phyloP scores from a whole-genome alignment of 108 stramenopile species.

The Cylindrotheca closterium region DNA sequence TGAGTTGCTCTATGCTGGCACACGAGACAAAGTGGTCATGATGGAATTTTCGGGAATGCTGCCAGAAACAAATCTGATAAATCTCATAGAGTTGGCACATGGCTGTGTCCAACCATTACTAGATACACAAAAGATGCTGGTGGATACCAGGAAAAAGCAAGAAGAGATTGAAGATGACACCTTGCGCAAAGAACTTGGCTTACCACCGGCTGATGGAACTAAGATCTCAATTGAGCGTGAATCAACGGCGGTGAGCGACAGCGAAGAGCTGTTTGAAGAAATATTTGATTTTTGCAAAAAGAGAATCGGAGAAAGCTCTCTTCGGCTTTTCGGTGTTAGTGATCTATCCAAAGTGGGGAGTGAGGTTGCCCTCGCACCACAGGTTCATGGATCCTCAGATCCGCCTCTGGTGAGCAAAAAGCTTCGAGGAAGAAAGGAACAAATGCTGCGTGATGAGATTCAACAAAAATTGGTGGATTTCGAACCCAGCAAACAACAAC shows the following conservation, averaged over 20 bases:
- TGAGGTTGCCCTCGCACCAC: neutral
- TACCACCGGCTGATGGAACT: constrained; percentile 10
- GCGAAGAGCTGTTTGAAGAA: constrained; percentile 19
- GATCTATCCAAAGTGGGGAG: neutral
- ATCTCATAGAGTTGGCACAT: constrained; percentile 49
- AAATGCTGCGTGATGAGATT: constrained; percentile 25
- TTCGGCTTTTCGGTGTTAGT: constrained; percentile 29
- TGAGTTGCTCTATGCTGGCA: constrained; percentile 59
- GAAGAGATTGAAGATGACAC: constrained; percentile 30
- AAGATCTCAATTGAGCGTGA: too few species aligned
- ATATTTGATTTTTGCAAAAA: constrained; percentile 9
- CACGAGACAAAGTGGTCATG: constrained; percentile 47
- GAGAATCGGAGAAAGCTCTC: constrained; percentile 3
- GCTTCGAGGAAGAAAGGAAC: constrained; percentile 35
- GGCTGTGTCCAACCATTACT: constrained; percentile 46
- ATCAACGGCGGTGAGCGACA: neutral
- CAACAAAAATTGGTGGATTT: constrained; percentile 14
- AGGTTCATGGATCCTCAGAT: neutral
- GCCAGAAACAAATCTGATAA: constrained; percentile 28
- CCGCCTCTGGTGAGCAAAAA: constrained; percentile 24
- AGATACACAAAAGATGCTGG: constrained; percentile 36
- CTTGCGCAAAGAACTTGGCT: constrained; percentile 35
- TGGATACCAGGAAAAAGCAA: neutral
- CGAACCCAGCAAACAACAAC: neutral
- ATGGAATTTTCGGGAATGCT: constrained; percentile 52